Percentiles rank a stretch among this genome's conserved stretches.
phyloP scores from a whole-genome alignment of 2,329 filamentous ascomycete species.

The Ophiostoma sp. region DNA sequence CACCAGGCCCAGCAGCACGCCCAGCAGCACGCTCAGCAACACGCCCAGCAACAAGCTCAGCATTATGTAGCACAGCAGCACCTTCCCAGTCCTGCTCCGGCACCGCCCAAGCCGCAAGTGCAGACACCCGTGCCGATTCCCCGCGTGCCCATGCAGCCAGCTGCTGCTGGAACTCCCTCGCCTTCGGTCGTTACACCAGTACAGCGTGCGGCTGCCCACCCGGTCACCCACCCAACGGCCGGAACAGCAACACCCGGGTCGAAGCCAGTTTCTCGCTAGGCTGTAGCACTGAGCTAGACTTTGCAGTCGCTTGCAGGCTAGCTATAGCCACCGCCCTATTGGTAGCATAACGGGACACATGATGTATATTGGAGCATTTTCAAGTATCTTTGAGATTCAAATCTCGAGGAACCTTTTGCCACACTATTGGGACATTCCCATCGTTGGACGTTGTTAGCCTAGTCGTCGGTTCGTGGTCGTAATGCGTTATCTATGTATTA shows the following conservation, averaged over 20 bases:
- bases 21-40: conserved; percentile 13
- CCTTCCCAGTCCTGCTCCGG: neutral
- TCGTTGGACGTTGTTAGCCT: neutral
- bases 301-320: neutral
- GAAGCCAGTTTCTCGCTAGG: conserved; percentile 2
- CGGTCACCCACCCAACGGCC: conserved; percentile 14
- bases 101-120: conserved; percentile 20
- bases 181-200: neutral
- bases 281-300: neutral
- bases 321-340: too few relatives aligned
- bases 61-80: neutral
- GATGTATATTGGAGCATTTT: too few relatives aligned
- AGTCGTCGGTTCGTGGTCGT: neutral
- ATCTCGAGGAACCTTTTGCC: too few relatives aligned
- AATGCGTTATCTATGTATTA: neutral
- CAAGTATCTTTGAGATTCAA: too few relatives aligned
- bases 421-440: too few relatives aligned
- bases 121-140: conserved; percentile 30
- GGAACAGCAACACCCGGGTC: neutral
- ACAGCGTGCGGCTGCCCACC: neutral
- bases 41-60: conserved; percentile 12
- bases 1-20: conserved; percentile 13
- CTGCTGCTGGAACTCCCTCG: neutral
- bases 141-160: conserved; percentile 23
- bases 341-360: too few relatives aligned